A percentile compares a stretch with the other conserved stretches of the same genome.
phyloP scores from a whole-genome alignment of 2,329 filamentous ascomycete genomes.

The Lasiodiplodia hormozganensis region DNA sequence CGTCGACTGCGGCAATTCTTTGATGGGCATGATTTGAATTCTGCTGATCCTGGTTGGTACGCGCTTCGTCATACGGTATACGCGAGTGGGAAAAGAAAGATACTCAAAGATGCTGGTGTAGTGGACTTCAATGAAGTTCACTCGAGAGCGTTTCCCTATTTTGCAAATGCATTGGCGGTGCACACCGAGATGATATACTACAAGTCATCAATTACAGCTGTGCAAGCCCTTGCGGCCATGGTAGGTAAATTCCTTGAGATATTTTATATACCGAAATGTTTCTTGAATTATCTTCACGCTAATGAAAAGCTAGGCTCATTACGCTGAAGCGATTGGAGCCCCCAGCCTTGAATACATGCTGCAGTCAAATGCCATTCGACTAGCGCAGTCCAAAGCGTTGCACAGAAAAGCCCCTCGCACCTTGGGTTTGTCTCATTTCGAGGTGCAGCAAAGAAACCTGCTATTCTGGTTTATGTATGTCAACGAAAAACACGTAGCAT shows the following conservation, averaged over 20 bases:
- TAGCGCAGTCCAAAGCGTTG: slow-evolving; percentile 36
- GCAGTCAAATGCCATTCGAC: neutral
- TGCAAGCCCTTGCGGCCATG: neutral
- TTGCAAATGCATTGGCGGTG: slow-evolving; percentile 11
- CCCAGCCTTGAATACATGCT: slow-evolving; percentile 13
- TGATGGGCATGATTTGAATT: neutral
- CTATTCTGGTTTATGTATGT: slow-evolving; percentile 34
- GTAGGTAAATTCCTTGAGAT: neutral
- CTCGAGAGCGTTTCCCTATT: neutral
- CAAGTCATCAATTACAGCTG: neutral
- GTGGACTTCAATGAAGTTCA: neutral
- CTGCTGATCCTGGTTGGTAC: slow-evolving; percentile 8
- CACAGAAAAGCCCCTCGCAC: slow-evolving; percentile 44
- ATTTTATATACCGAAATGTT: no score
- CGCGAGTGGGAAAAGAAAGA: neutral
- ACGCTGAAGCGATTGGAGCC: neutral
- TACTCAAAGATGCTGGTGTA: neutral
- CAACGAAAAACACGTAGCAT: slow-evolving; percentile 34
- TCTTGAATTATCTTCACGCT: neutral
- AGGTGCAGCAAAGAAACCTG: slow-evolving; percentile 31
- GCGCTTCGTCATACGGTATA: slow-evolving; percentile 12
- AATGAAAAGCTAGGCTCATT: neutral
- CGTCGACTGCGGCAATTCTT: neutral
- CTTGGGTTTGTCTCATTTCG: slow-evolving; percentile 44
- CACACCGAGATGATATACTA: slow-evolving; percentile 12